phyloP scores from a whole-genome alignment of 305 asterid species.

The Fraxinus ornus region DNA sequence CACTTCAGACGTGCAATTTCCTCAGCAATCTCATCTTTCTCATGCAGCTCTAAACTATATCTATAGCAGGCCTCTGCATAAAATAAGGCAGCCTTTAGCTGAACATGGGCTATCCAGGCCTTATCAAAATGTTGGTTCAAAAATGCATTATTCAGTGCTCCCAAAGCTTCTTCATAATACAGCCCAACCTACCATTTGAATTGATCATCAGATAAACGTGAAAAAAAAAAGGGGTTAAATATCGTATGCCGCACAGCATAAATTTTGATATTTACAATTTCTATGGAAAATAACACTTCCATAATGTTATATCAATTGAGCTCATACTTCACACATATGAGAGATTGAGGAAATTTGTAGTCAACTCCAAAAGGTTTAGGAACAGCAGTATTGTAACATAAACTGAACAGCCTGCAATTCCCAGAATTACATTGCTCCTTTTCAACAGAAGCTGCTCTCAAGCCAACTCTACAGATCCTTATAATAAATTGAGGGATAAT shows the following conservation, averaged over 20 bases:
- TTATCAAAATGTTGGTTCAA: constrained; percentile 89
- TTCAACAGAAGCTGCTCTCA: not conserved
- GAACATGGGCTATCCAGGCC: constrained; percentile 90
- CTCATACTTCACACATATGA: not conserved
- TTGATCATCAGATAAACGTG: not conserved
- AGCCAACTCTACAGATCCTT: not conserved
- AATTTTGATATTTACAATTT: not conserved
- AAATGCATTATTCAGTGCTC: constrained; percentile 66
- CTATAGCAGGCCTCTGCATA: constrained; percentile 93
- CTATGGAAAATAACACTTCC: not conserved
- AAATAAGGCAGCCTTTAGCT: constrained; percentile 88
- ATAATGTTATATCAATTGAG: not conserved
- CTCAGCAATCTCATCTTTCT: constrained; percentile 94
- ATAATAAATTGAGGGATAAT: not conserved
- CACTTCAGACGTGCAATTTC: constrained; percentile 93
- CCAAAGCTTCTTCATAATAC: constrained; percentile 90
- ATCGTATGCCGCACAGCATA: not conserved
- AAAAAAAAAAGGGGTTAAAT: not conserved
- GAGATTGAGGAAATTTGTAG: not conserved
- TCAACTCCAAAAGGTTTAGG: not conserved
- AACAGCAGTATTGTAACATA: not conserved
- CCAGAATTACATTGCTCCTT: not conserved
- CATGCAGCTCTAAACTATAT: constrained; percentile 86
- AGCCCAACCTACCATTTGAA: constrained; percentile 67
- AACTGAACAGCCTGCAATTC: not conserved